Percentiles rank a stretch among this genome's conserved stretches.
Evolutionary conservation across 169 alveolate species (phyloP).

Genomic region (Plasmodium coatneyi): DNA sequence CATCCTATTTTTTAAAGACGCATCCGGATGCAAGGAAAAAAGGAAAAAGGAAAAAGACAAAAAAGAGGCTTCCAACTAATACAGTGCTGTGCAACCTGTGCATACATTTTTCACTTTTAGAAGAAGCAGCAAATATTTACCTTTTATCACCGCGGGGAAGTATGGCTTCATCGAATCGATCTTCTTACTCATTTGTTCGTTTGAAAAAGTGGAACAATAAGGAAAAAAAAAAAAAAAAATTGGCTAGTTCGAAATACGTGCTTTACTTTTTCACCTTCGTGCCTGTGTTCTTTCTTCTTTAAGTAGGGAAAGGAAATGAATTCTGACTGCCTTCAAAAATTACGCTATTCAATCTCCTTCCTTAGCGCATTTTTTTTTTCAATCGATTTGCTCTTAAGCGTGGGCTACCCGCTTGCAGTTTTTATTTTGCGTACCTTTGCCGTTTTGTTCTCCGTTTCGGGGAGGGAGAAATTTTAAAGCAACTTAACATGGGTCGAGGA

Average conservation of each 20-base stretch:
- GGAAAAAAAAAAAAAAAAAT: not conserved
- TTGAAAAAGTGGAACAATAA: not conserved
- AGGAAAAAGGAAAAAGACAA: not conserved
- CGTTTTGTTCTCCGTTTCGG: not conserved
- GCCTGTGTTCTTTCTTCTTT: not conserved
- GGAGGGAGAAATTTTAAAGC: not conserved
- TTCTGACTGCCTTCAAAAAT: not conserved
- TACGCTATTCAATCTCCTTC: not conserved
- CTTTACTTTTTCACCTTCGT: not conserved
- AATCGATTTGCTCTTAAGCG: not conserved
- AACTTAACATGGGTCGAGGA: not conserved
- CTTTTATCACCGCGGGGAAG: conserved; percentile 39
- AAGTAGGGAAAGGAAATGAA: not conserved
- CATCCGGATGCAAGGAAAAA: not conserved
- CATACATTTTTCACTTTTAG: not conserved
- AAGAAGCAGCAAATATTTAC: not conserved
- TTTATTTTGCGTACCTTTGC: not conserved
- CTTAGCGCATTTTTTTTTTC: not conserved
- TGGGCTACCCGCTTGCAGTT: not conserved
- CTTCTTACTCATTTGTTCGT: conserved; percentile 10
- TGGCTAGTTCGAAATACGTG: not conserved
- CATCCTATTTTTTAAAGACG: not conserved
- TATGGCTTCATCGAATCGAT: conserved; percentile 48
- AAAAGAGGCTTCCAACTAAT: not conserved
- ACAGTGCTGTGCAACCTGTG: not conserved